Evolutionary conservation across 2,329 filamentous ascomycete genomes (phyloP).

Genomic region (Fusarium pininemorale): DNA sequence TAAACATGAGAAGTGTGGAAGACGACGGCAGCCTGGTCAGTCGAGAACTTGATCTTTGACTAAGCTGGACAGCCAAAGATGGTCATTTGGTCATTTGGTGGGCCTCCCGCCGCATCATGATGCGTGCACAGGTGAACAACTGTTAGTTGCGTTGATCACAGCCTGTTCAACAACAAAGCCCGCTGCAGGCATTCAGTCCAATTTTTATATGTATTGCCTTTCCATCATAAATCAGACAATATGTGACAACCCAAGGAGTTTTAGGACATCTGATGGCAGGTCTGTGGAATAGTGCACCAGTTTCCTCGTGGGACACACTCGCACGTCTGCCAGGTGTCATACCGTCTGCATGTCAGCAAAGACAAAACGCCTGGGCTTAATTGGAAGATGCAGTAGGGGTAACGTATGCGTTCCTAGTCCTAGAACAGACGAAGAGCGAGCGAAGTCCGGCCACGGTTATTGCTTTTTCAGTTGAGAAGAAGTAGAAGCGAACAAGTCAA

Average conservation of each 20-base stretch:
- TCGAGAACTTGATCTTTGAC: not conserved
- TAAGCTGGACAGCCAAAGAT: not conserved
- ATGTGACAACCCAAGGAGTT: not conserved
- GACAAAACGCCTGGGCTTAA: not conserved
- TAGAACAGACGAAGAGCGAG: not conserved
- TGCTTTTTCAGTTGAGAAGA: not conserved
- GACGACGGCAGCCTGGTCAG: not conserved
- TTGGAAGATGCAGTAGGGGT: not conserved
- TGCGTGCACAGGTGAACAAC: not conserved
- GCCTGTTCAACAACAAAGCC: not conserved
- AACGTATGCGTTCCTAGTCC: not conserved
- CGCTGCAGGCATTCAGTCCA: not conserved
- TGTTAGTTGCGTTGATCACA: not conserved
- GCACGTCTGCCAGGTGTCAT: not conserved
- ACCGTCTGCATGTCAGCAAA: not conserved
- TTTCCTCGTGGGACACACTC: not conserved
- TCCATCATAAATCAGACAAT: not conserved
- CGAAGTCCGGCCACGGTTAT: not conserved
- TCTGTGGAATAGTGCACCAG: not conserved
- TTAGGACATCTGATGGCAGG: not conserved
- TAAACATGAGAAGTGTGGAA: not conserved
- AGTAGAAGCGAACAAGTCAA: not conserved
- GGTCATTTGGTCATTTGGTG: not conserved
- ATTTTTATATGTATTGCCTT: not conserved
- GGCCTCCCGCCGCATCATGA: not conserved